Conservation (phyloP, 495 filamentous ascomycete genomes). For the Aspergillus incahuasiensis region DNA sequence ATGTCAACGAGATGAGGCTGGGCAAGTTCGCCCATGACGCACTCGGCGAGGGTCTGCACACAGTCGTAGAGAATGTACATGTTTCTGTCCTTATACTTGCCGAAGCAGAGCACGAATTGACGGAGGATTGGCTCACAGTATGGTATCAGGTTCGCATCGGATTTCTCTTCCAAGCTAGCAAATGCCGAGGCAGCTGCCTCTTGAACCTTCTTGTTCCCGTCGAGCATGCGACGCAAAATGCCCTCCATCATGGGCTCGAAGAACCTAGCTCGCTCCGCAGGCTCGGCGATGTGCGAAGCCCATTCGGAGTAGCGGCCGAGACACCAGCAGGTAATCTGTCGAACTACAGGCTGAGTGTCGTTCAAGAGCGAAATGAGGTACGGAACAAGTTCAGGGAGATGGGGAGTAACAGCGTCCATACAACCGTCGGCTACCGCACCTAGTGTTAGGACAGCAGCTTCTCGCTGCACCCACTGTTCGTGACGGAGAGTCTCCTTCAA, state of each 20-base stretch:
- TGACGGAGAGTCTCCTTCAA: slow-evolving; percentile 85
- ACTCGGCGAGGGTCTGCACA: slow-evolving; percentile 93
- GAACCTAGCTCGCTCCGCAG: slow-evolving; percentile 62
- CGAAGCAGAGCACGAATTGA: slow-evolving; percentile 90
- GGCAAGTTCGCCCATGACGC: slow-evolving; percentile 74
- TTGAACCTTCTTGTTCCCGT: slow-evolving; percentile 95
- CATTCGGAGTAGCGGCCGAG: slow-evolving; percentile 90
- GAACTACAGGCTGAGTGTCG: slow-evolving; percentile 85
- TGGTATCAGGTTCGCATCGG: slow-evolving; percentile 68
- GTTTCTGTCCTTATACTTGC: slow-evolving; percentile 94
- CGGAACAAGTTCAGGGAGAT: slow-evolving; percentile 84
- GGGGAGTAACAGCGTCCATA: slow-evolving; percentile 81
- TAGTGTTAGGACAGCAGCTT: slow-evolving; percentile 91
- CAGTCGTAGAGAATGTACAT: slow-evolving; percentile 99
- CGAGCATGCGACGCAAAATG: slow-evolving; percentile 88
- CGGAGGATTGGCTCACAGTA: slow-evolving; percentile 88
- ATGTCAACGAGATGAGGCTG: slow-evolving; percentile 72
- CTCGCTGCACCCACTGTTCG: slow-evolving; percentile 84
- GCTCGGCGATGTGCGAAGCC: slow-evolving; percentile 72
- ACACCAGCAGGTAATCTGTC: slow-evolving; percentile 98
- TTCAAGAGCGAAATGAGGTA: slow-evolving; percentile 85
- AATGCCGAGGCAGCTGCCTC: slow-evolving; percentile 96
- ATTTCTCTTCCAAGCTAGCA: slow-evolving; percentile 92
- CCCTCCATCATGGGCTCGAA: slow-evolving; percentile 99
- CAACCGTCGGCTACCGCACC: slow-evolving; percentile 96